phyloP scores from a whole-genome alignment of 805 yeast genomes.

The Ascoidea asiatica region DNA sequence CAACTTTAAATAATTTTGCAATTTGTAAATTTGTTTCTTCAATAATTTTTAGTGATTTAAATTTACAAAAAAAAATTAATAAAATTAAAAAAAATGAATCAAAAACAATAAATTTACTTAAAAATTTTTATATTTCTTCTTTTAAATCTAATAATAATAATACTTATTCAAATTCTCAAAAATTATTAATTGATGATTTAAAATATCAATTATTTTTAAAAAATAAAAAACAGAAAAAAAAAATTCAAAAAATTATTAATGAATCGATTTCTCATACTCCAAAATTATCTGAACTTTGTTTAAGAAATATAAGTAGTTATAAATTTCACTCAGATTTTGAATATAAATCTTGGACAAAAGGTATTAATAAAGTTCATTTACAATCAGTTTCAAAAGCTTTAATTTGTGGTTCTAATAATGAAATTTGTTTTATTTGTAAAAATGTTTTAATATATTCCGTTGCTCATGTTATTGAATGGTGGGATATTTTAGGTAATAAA shows the following conservation, averaged over 20 bases:
- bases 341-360: slow-evolving; percentile 5
- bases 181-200: not conserved
- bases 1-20: not conserved
- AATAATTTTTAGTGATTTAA: slow-evolving; percentile 5
- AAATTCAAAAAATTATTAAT: not conserved
- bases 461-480: slow-evolving; percentile 7
- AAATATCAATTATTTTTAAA: too few species aligned
- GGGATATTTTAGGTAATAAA: slow-evolving; percentile 5
- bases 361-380: slow-evolving; percentile 4
- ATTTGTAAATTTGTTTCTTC: slow-evolving; percentile 1
- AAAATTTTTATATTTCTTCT: not conserved
- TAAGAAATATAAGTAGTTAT: slow-evolving; percentile 6
- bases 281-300: slow-evolving; percentile 7
- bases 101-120: not conserved
- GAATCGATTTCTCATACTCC: slow-evolving; percentile 1
- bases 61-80: slow-evolving; percentile 1
- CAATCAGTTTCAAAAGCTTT: slow-evolving; percentile 5
- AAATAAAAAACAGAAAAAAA: not conserved
- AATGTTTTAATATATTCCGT: slow-evolving; percentile 2
- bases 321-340: slow-evolving; percentile 7
- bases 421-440: slow-evolving; percentile 6
- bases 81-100: not conserved
- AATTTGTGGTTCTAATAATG: slow-evolving; percentile 1
- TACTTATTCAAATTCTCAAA: not conserved
- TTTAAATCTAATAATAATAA: not conserved